Evolutionary conservation across 2,329 filamentous ascomycete genomes (phyloP).

Genomic region (Clonostachys byssicola): DNA sequence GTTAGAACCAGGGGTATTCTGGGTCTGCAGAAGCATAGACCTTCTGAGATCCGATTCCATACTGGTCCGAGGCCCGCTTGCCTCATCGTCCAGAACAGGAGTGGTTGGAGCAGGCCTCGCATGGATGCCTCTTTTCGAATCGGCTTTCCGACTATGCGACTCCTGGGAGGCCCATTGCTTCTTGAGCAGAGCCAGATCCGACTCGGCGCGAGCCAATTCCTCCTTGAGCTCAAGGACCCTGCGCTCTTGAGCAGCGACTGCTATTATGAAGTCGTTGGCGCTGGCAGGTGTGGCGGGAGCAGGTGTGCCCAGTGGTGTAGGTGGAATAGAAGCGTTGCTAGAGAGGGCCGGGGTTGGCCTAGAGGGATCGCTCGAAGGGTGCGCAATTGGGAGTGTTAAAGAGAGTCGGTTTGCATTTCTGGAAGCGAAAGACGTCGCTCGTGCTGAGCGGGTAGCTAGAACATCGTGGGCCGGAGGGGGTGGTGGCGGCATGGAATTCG

Average conservation of each 20-base stretch:
- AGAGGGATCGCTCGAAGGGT: constrained; percentile 45
- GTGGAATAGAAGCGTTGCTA: constrained; percentile 34
- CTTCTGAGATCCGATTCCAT: constrained; percentile 71
- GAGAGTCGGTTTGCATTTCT: constrained; percentile 55
- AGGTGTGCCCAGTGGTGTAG: constrained; percentile 44
- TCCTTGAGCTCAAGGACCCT: constrained; percentile 87
- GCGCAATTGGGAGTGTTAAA: constrained; percentile 57
- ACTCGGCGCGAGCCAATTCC: constrained; percentile 80
- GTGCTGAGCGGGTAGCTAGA: constrained; percentile 37
- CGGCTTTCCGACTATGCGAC: constrained; percentile 68
- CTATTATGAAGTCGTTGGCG: constrained; percentile 71
- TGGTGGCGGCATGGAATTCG: constrained; percentile 23
- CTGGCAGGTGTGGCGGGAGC: constrained; percentile 42
- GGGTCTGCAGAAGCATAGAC: constrained; percentile 53
- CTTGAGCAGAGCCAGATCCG: constrained; percentile 72
- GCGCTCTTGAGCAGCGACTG: constrained; percentile 88
- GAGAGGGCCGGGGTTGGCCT: constrained; percentile 43
- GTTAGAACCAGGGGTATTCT: constrained; percentile 33
- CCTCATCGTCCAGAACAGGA: constrained; percentile 15
- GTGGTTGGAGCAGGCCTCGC: constrained; percentile 35
- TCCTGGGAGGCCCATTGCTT: constrained; percentile 79
- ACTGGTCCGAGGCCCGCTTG: constrained; percentile 29
- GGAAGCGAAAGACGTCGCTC: constrained; percentile 48
- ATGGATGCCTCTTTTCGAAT: constrained; percentile 52
- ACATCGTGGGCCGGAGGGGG: constrained; percentile 29